Base-by-base conservation (phyloP, 2,329 filamentous ascomycete species). In the Colletotrichum coccodes region DNA sequence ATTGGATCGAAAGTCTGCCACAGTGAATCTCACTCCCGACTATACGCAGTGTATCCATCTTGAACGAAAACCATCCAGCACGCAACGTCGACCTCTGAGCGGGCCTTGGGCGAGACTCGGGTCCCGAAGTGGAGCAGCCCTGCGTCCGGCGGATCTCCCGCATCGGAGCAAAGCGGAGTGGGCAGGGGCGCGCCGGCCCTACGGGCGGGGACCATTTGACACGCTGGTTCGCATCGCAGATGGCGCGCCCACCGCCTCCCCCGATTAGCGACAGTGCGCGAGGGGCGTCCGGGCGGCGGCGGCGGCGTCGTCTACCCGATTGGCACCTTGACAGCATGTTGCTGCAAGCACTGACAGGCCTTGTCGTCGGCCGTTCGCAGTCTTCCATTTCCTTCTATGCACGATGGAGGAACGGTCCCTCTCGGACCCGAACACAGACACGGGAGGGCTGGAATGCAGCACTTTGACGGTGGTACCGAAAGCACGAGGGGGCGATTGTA, bases 241-340 rank as follows among this genome's bases (percentile, higher is more conserved):
- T 65, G 38, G 65, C 44, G 64, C n/a, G 36, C 60, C 16, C n/a
- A n/a, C 60, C 8, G 34, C 47, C 34, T 26, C 23, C 46, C n/a
- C 58, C 58, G 53, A 64, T 64, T 60, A 50, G 61, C 65, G 65
- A 68, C 47, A 21, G 60, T 65, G 60, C 60, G 53, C 40, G 26
- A 28, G 21, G 23, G 53, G 53, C 28, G 36, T 49, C n/a, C 42
- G 61, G 64, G 52, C 64, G 64, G 52, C 60, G 52, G 38, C 60
- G 53, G 30, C 23, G 46, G n/a, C n/a, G n/a, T n/a, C n/a, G n/a
- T n/a, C n/a, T n/a, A n/a, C n/a, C n/a, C n/a, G n/a, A 38, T n/a
- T 68, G 65, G 54, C 60, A 65, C 32, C 23, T 68, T 65, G 65
- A 65, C 53, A 65, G 60, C 32, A 32, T 26, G 42, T 7, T 14